Evolutionary conservation across 768 basidiomycete species (phyloP), one percentile per base, ranked within the genome.

Genomic region (Phaffia australis): DNA sequence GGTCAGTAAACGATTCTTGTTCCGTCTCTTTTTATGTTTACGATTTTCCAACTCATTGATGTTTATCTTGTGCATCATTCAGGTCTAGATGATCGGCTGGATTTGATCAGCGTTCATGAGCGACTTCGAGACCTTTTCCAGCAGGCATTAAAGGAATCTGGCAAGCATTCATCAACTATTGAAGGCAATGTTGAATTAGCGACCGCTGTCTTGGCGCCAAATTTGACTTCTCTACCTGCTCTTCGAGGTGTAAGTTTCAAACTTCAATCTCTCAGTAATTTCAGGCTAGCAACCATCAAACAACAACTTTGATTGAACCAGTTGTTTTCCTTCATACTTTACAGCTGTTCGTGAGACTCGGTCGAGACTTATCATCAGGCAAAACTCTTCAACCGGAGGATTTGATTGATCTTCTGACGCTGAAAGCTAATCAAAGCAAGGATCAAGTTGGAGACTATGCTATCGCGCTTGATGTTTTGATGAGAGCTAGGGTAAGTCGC

Each of bases 71-170:
- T 30, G 23, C 30, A 6, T 63, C 1, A 2, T 42, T 11, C 70
- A 92, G 90, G 81, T 1, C 87, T 92, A 79, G 89, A 97, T 71
- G 85, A 91, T 71, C 83, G 82, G 30, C 81, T 97, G 58, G 89
- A 98, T 76, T 85, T 93, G 68, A 81, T 95, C 70, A 85, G 85
- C 65, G 85, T 94, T 2, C 91, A 94, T 70, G 83, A 87, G 71
- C 79, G 80, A 3, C 77, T 98, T 2, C 69, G 83, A 7, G 78
- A 82, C 4, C 82, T 87, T 52, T 84, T 93, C 74, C 83, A 79
- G 70, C 74, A 78, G 25, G 54, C 64, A 11, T 46, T 72, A 52
- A 71, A 61, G 55, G 50, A 62, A 42, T 65, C 79, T 87, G 51
- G 86, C 87, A 30, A 79, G 78, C 15, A 83, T 88, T 60, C 72